Percentiles rank a stretch among this genome's conserved stretches.
These are phyloP conservation scores for Mycena albidolilacea DNA, from an alignment of 768 basidiomycete species.

Conservation along the genomic window DNA sequence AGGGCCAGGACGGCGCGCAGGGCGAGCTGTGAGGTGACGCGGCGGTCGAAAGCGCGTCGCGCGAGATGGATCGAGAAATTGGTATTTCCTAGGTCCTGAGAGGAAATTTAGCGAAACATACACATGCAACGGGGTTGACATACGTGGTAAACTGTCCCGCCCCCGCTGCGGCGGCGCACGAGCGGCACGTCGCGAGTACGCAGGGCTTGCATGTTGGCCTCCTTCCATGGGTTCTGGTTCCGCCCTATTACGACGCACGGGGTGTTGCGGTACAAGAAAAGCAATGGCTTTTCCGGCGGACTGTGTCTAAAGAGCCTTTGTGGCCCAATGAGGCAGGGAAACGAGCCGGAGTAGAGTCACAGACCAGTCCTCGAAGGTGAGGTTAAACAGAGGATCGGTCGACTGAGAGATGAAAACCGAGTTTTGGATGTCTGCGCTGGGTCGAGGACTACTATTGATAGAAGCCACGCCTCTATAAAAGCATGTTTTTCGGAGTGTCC, in stretches of 20 bases:
- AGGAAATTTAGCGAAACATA: background rate
- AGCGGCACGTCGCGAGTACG: slow-evolving; percentile 73
- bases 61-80: slow-evolving; percentile 97
- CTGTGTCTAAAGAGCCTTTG: slow-evolving; percentile 79
- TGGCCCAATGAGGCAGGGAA: background rate
- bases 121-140: slow-evolving; percentile 44
- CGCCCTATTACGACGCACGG: slow-evolving; percentile 95
- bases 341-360: slow-evolving; percentile 38
- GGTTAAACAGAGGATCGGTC: slow-evolving; percentile 89
- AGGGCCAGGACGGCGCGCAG: slow-evolving; percentile 82
- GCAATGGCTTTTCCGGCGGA: slow-evolving; percentile 73
- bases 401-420: slow-evolving; percentile 83
- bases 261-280: slow-evolving; percentile 89
- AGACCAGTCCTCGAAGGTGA: slow-evolving; percentile 92
- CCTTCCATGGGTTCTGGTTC: slow-evolving; percentile 99
- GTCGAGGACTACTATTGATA: background rate
- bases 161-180: slow-evolving; percentile 90
- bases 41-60: slow-evolving; percentile 83
- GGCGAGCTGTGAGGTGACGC: slow-evolving; percentile 82
- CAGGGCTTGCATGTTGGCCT: slow-evolving; percentile 83
- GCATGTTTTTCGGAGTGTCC: background rate
- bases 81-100: slow-evolving; percentile 95
- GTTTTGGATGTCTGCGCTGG: slow-evolving; percentile 46
- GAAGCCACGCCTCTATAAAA: background rate
- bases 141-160: slow-evolving; percentile 97